Evolutionary conservation across 768 basidiomycete species (phyloP).

Genomic region (Arthromyces matolae): DNA sequence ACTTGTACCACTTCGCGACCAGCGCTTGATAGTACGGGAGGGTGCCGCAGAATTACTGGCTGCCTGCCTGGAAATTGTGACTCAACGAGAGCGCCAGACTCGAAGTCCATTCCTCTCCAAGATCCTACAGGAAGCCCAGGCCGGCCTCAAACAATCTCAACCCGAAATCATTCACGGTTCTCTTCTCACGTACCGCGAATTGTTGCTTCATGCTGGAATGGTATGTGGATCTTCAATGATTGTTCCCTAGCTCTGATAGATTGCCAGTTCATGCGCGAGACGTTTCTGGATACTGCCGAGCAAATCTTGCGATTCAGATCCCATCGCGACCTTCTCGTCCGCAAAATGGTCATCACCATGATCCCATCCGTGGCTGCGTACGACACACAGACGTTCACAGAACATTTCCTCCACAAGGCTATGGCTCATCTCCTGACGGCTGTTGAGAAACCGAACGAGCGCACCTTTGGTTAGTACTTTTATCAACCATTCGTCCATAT

Average conservation of each 20-base stretch:
- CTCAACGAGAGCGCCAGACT: constrained; percentile 63
- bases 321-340: constrained; percentile 82
- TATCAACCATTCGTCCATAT: background rate
- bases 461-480: constrained; percentile 80
- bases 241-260: background rate
- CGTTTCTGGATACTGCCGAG: constrained; percentile 83
- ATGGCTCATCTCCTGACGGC: constrained; percentile 91
- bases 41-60: constrained; percentile 93
- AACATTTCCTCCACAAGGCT: constrained; percentile 86
- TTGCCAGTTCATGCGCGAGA: constrained; percentile 82
- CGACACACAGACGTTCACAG: constrained; percentile 88
- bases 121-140: constrained; percentile 87
- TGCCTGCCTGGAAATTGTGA: constrained; percentile 86
- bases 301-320: constrained; percentile 85
- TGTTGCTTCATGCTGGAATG: constrained; percentile 92
- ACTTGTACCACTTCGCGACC: constrained; percentile 83
- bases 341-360: constrained; percentile 92
- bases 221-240: constrained; percentile 41
- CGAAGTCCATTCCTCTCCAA: constrained; percentile 66
- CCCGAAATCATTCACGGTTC: constrained; percentile 93
- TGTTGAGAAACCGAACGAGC: constrained; percentile 84
- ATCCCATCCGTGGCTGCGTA: constrained; percentile 94
- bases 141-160: constrained; percentile 71
- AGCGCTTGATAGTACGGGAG: constrained; percentile 86
- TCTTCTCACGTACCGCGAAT: constrained; percentile 84